Evolutionary conservation across 2,329 filamentous ascomycete genomes (phyloP).

Genomic region (Xylariaceae sp.): DNA sequence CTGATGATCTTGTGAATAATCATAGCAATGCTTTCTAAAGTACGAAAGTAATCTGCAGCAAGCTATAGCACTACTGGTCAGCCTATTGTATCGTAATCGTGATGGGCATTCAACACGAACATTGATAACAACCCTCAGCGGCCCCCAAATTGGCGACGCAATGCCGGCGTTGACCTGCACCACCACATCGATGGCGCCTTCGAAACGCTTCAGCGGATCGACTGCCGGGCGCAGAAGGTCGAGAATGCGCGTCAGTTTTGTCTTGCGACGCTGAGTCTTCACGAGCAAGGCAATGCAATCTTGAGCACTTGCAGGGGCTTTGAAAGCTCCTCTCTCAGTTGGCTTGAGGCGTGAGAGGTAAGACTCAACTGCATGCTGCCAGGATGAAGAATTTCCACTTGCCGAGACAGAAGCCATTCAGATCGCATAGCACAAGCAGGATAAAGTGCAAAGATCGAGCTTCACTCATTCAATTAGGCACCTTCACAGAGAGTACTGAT

Average conservation of each 20-base stretch:
- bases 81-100: background rate
- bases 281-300: slow-evolving; percentile 25
- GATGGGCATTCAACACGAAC: slow-evolving; percentile 12
- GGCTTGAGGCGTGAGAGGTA: slow-evolving; percentile 20
- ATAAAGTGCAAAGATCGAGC: too few species aligned
- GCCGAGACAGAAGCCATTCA: too few species aligned
- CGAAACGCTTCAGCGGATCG: slow-evolving; percentile 22
- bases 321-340: slow-evolving; percentile 17
- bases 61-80: too few species aligned
- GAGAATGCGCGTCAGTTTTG: slow-evolving; percentile 21
- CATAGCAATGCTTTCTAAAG: slow-evolving; percentile 28
- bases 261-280: slow-evolving; percentile 25
- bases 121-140: slow-evolving; percentile 26
- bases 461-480: too few species aligned
- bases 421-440: too few species aligned
- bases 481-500: too few species aligned
- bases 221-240: slow-evolving; percentile 24
- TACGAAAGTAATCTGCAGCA: slow-evolving; percentile 26
- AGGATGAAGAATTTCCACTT: slow-evolving; percentile 13
- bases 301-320: slow-evolving; percentile 22
- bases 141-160: slow-evolving; percentile 27
- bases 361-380: slow-evolving; percentile 24
- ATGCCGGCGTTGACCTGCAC: slow-evolving; percentile 29
- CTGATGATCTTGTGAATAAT: slow-evolving; percentile 29
- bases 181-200: slow-evolving; percentile 27